Conservation (phyloP, 1,284 basidiomycete species). For the Moniliophthora roreri region DNA sequence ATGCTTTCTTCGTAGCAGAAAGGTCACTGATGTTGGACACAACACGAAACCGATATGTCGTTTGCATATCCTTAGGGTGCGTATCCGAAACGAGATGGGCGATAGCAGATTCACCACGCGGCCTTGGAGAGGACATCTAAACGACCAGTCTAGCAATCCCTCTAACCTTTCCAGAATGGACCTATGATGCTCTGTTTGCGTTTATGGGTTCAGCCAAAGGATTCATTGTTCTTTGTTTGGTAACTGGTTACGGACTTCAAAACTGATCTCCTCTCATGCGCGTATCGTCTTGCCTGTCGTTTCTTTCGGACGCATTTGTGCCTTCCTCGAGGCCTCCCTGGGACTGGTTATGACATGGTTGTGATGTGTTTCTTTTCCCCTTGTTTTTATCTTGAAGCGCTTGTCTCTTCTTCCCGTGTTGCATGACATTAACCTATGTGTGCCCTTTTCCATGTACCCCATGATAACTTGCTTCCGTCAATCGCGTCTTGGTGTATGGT, state of each 20-base stretch:
- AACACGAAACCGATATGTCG: conserved; percentile 10
- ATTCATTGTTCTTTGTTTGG: conserved; percentile 16
- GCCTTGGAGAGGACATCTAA: conserved; percentile 42
- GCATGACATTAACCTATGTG: conserved; percentile 56
- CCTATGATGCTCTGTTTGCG: conserved; percentile 19
- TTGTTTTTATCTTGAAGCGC: conserved; percentile 49
- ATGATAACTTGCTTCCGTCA: conserved; percentile 29
- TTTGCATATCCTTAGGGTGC: conserved; percentile 33
- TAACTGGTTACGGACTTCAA: conserved; percentile 46
- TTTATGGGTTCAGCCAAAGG: too few species aligned
- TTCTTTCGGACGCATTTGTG: conserved; percentile 43
- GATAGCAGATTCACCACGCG: conserved; percentile 38
- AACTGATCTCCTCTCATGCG: conserved; percentile 38
- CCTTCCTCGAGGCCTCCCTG: conserved; percentile 37
- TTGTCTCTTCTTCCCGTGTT: conserved; percentile 44
- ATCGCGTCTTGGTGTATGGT: conserved; percentile 34
- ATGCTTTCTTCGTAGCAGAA: conserved; percentile 3
- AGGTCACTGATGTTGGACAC: conserved; percentile 3
- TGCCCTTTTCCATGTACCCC: conserved; percentile 31
- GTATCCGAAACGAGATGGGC: conserved; percentile 55
- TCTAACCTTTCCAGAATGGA: conserved; percentile 39
- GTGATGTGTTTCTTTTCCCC: conserved; percentile 32
- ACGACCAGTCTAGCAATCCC: conserved; percentile 34
- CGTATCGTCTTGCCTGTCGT: conserved; percentile 45
- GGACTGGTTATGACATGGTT: conserved; percentile 15